Conservation (phyloP, 202 grass and related monocot genomes). For the Hordeum pubiflorum region DNA sequence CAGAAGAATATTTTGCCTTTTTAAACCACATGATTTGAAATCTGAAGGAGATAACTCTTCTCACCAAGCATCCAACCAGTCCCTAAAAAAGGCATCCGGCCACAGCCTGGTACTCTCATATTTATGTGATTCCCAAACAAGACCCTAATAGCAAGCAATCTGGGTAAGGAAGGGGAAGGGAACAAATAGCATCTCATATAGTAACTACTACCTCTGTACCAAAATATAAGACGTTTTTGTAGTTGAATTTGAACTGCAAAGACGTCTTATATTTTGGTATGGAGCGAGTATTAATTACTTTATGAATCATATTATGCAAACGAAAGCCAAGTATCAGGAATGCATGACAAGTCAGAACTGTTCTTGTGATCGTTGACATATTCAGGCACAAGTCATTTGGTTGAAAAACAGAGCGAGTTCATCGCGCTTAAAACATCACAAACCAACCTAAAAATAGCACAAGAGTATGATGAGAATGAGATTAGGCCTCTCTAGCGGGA, state of each 20-base stretch:
- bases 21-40: background rate
- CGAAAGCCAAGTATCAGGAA: background rate
- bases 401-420: background rate
- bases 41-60: background rate
- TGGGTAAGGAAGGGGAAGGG: background rate
- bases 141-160: background rate
- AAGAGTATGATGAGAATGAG: background rate
- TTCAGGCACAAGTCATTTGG: slow-evolving; percentile 1
- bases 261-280: no score
- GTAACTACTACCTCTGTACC: background rate
- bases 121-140: background rate
- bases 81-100: background rate
- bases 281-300: no score
- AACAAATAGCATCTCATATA: background rate
- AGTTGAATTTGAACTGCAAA: no score
- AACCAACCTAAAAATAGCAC: background rate
- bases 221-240: no score
- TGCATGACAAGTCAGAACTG: background rate
- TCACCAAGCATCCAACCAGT: background rate
- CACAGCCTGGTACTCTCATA: background rate
- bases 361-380: background rate
- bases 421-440: background rate
- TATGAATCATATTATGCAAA: no score
- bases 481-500: background rate
- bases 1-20: background rate